Conservation (phyloP, 2,329 filamentous ascomycete species). For the Botryotinia narcissicola region DNA sequence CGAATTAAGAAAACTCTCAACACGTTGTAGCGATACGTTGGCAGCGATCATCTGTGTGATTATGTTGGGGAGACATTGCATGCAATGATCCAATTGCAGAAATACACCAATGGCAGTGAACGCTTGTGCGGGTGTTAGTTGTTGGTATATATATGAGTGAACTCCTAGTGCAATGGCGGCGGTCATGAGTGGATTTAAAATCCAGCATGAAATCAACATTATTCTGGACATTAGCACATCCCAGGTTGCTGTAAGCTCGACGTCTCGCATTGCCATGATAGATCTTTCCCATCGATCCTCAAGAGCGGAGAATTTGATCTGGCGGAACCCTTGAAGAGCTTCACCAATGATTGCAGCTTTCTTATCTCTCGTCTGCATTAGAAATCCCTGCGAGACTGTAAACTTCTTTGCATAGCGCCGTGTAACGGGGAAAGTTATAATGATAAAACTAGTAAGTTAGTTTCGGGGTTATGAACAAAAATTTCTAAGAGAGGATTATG, state of each 20-base stretch:
- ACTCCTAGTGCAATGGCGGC: constrained; percentile 66
- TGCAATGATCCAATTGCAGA: constrained; percentile 63
- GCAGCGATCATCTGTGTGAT: constrained; percentile 69
- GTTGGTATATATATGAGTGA: constrained; percentile 62
- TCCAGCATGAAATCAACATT: constrained; percentile 49
- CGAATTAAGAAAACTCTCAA: constrained; percentile 66
- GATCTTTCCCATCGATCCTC: constrained; percentile 73
- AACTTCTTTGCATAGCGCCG: constrained; percentile 42
- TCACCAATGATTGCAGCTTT: constrained; percentile 74
- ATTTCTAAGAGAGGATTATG: neutral
- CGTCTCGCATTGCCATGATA: constrained; percentile 60
- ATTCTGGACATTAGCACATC: constrained; percentile 33
- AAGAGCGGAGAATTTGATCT: constrained; percentile 78
- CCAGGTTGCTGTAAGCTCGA: constrained; percentile 65
- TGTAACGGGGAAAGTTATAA: constrained; percentile 65
- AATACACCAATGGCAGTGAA: constrained; percentile 76
- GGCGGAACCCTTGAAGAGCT: constrained; percentile 71
- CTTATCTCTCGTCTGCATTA: constrained; percentile 73
- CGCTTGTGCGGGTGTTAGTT: constrained; percentile 66
- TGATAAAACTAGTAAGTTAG: constrained; percentile 60
- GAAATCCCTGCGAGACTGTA: constrained; percentile 60
- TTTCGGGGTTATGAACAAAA: constrained; percentile 27
- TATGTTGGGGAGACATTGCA: constrained; percentile 69
- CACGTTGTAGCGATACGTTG: constrained; percentile 65
- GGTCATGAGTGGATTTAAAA: constrained; percentile 68